Base-by-base conservation (phyloP, 2,329 filamentous ascomycete species). In the Akanthomyces uredinophilus region DNA sequence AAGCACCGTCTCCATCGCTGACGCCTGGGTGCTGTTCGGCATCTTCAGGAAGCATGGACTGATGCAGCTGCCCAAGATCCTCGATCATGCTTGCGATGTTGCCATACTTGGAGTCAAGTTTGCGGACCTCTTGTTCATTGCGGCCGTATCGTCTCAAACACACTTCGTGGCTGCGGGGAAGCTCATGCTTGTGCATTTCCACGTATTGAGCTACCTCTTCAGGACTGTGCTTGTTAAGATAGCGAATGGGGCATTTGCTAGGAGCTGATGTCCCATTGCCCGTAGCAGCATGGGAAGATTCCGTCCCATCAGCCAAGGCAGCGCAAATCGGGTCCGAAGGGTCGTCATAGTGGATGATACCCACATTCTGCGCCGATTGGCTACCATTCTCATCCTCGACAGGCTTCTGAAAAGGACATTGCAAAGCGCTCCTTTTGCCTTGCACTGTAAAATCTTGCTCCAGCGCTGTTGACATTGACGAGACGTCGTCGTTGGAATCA, bases 181-280 rank as follows among this genome's bases (percentile, higher is more conserved):
- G 84, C 74, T 96, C 90, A 75, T 98, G 93, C 74, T 97, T 97
- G 78, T 97, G 93, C 58, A 88, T 92, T 73, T 97, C 91, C 70
- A 98, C 92, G 73, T 96, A 98, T 70, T 90, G 86, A 16, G 94
- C 94, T 65, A 98, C 88, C 72, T 97, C 93, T 77, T 96, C 91
- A 2, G 94, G 91, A 2, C 92, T 92, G 71, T 96, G 93, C 73
- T 96, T 89, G 74, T 97, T 89, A 71, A 97, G 81, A 77, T 90
- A 97, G 53, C 94, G 90, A 64, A 98, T 98, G 3, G 94, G 94
- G 74, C 94, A 98, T 71, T 92, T 92, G 62, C 85, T 75, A 3
- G 74, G 72, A 43, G 74, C 79, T 20, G 81, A 78, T 11, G 82
- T 82, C 47, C 73, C 79, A 64, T 82, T 79, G 32, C 77, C 78